These are phyloP conservation scores for Leccinum uliginosum DNA, from an alignment of 768 basidiomycete species.

Conservation along the genomic window DNA sequence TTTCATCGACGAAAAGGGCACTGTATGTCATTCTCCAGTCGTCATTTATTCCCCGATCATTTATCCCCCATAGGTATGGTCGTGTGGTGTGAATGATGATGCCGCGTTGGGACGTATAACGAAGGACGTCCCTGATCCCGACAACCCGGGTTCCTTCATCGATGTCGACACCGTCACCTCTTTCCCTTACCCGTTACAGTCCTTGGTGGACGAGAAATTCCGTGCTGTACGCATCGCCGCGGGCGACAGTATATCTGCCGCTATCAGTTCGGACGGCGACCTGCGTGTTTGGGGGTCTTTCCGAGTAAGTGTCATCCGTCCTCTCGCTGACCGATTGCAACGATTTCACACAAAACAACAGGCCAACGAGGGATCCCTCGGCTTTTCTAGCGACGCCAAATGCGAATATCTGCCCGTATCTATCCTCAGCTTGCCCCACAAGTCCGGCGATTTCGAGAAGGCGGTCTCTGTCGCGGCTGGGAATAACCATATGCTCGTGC, in stretches of 20 bases:
- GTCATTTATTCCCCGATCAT: not conserved
- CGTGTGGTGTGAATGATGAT: constrained; percentile 84
- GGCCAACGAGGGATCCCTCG: constrained; percentile 80
- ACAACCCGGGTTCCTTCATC: constrained; percentile 53
- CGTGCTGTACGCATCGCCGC: constrained; percentile 78
- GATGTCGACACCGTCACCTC: constrained; percentile 50
- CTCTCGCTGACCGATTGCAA: not conserved
- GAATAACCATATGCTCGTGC: constrained; percentile 82
- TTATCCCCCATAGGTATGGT: constrained; percentile 59
- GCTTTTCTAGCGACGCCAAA: constrained; percentile 65
- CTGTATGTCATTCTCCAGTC: constrained; percentile 49
- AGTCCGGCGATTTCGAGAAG: constrained; percentile 63
- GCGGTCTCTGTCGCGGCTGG: constrained; percentile 77
- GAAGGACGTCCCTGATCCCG: constrained; percentile 51
- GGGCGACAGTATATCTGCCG: constrained; percentile 87
- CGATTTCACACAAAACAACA: constrained; percentile 26
- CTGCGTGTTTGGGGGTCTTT: constrained; percentile 89
- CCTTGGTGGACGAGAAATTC: constrained; percentile 74
- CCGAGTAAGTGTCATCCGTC: constrained; percentile 50
- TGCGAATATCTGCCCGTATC: constrained; percentile 66
- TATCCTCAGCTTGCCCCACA: constrained; percentile 53
- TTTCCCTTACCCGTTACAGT: constrained; percentile 61
- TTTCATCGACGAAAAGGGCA: constrained; percentile 85
- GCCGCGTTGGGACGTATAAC: constrained; percentile 83
- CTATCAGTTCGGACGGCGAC: constrained; percentile 74